Evolutionary conservation across 139 green algal species (phyloP).

Genomic region (Asterochloris erici): DNA sequence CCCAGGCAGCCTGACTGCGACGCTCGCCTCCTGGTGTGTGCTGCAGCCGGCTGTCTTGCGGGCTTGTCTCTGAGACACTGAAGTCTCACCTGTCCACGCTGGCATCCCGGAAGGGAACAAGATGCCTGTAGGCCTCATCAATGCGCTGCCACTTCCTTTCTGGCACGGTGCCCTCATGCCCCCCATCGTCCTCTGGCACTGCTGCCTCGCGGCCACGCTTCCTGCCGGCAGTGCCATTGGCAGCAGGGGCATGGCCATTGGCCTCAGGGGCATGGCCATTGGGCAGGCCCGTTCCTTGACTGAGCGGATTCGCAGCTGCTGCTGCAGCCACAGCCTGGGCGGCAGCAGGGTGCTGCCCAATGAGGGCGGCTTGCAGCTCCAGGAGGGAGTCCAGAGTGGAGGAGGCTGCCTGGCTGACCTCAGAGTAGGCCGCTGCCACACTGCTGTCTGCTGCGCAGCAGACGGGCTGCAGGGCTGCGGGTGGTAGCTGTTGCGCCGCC

Average conservation of each 20-base stretch:
- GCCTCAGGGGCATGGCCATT: too few relatives aligned
- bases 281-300: neutral
- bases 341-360: slow-evolving; percentile 33
- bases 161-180: neutral
- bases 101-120: slow-evolving; percentile 15
- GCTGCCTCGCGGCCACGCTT: too few relatives aligned
- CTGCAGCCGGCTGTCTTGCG: too few relatives aligned
- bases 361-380: slow-evolving; percentile 44
- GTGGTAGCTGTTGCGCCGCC: too few relatives aligned
- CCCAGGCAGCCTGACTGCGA: too few relatives aligned
- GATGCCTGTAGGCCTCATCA: slow-evolving; percentile 13
- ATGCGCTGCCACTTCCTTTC: slow-evolving; percentile 12
- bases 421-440: too few relatives aligned
- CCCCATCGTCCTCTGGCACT: neutral
- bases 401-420: slow-evolving; percentile 1
- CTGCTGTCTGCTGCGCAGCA: too few relatives aligned
- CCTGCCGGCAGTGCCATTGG: neutral
- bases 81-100: neutral
- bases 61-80: neutral
- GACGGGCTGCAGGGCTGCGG: too few relatives aligned
- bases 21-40: too few relatives aligned
- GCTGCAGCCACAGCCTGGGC: neutral
- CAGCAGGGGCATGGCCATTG: neutral
- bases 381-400: slow-evolving; percentile 39
- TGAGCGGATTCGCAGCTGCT: neutral